Base-by-base conservation (phyloP, 148 eudicot species). In the Pharnaceum exiguum region DNA sequence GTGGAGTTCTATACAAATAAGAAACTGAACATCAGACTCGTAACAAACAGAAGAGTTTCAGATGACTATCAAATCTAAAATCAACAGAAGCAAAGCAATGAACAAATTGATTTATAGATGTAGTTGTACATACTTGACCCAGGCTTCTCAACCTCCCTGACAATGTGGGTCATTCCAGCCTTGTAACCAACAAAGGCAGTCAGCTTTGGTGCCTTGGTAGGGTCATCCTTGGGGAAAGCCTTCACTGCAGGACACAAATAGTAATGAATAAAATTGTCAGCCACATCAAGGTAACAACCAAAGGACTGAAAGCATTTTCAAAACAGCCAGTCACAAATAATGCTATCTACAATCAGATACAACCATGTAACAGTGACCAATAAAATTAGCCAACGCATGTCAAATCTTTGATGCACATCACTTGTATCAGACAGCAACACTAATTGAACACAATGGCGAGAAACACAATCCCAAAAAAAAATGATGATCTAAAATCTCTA, bases 151-250 rank as follows among this genome's bases (percentile, higher is more conserved):
- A 86, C 94, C 62, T 86, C 94, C 55, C 89, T 75, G 18, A 86
- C 86, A 65, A 86, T 82, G 73, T 86, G 95, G 46, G 89, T 80
- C 95, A 83, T 86, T 22, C 89, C 95, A 62, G 86, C 86, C 70
- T 86, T 80, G 71, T 86, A 83, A 39, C 95, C 95, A 76, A 86
- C 70, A 52, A 86, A 86, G 53, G 89, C 89, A 51, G 95, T 86
- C 4, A 86, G 81, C 71, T 70, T 81, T 31, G 89, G 86, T 10
- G 70, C 49, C 60, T 83, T 80, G 74, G 49, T 83, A 11, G 80
- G 79, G 38, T 86, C 89, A 76, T 86, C 95, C 82, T 78, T 80
- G 27, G 95, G 89, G 53, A 86, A 82, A 25, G 79, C 77, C 84
- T 83, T 83, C 75, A 86, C 89, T 83, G 95, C 60, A 65, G 7